A percentile compares a stretch with the other conserved stretches of the same genome.
Evolutionary conservation across 345 rosid genomes (phyloP).

Genomic region (Draba incana): DNA sequence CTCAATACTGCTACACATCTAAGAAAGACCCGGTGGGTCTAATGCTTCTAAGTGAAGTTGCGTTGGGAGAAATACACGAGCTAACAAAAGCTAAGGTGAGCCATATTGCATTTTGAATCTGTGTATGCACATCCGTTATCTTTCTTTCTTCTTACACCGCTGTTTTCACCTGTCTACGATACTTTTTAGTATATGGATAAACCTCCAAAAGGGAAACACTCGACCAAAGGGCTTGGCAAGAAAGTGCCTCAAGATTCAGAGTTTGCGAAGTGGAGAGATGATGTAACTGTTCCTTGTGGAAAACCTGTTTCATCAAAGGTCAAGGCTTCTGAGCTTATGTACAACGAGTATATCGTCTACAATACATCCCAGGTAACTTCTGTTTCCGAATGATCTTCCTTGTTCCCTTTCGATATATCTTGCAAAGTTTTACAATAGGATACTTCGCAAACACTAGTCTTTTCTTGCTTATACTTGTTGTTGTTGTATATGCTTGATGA

Average conservation of each 20-base stretch:
- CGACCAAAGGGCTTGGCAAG: conserved; percentile 95
- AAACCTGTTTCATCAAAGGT: conserved; percentile 79
- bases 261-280: conserved; percentile 82
- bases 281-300: conserved; percentile 85
- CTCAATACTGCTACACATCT: conserved; percentile 86
- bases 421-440: background rate
- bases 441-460: background rate
- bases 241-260: conserved; percentile 75
- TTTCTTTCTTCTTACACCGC: background rate
- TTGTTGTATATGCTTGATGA: conserved; percentile 6
- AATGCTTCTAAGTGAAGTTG: conserved; percentile 93
- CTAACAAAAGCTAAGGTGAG: conserved; percentile 79
- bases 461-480: conserved; percentile 13
- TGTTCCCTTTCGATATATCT: background rate
- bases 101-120: conserved; percentile 25
- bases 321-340: conserved; percentile 84
- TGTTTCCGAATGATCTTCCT: background rate
- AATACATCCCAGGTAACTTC: conserved; percentile 77
- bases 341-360: conserved; percentile 93
- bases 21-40: conserved; percentile 84
- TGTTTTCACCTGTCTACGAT: conserved; percentile 7
- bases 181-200: conserved; percentile 69
- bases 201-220: conserved; percentile 90
- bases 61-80: conserved; percentile 80
- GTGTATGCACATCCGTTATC: background rate